These are phyloP conservation scores for Cladosporium cucumerinum DNA, from an alignment of 2,329 filamentous ascomycete species.

Conservation along the genomic window DNA sequence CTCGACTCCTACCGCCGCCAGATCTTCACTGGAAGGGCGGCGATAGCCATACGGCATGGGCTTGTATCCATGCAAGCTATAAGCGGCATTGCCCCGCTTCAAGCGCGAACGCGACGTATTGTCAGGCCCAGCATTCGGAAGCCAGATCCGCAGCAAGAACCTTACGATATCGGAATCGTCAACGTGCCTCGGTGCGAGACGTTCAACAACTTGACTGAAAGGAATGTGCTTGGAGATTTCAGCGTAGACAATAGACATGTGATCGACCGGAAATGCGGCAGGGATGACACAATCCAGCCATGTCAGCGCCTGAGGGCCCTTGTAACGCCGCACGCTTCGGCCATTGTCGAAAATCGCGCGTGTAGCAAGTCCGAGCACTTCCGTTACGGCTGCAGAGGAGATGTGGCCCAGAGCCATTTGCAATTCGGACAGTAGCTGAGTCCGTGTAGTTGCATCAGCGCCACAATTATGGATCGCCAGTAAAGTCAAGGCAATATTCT, in stretches of 20 bases:
- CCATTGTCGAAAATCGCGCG: not conserved
- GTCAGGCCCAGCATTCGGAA: slow-evolving; percentile 14
- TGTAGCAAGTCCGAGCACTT: not conserved
- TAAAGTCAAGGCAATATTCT: not conserved
- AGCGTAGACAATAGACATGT: slow-evolving; percentile 8
- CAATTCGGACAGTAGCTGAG: not conserved
- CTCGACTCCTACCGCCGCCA: not conserved
- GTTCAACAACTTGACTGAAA: slow-evolving; percentile 15
- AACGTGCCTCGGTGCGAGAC: slow-evolving; percentile 18
- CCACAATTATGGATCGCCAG: not conserved
- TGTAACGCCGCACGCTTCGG: not conserved
- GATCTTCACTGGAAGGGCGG: not conserved
- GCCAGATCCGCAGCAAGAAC: slow-evolving; percentile 23
- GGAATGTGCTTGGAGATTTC: not conserved
- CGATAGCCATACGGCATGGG: not conserved
- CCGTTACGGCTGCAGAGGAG: not conserved
- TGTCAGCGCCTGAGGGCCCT: not conserved
- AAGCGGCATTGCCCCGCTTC: not conserved
- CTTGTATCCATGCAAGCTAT: not conserved
- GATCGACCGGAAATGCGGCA: not conserved
- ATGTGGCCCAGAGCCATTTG: not conserved
- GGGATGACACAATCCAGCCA: slow-evolving; percentile 4
- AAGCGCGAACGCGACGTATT: not conserved
- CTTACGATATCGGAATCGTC: slow-evolving; percentile 13
- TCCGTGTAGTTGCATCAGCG: not conserved